Percentiles rank a stretch among this genome's conserved stretches.
phyloP scores from a whole-genome alignment of 495 filamentous ascomycete genomes.

The Xylaria cubensis region DNA sequence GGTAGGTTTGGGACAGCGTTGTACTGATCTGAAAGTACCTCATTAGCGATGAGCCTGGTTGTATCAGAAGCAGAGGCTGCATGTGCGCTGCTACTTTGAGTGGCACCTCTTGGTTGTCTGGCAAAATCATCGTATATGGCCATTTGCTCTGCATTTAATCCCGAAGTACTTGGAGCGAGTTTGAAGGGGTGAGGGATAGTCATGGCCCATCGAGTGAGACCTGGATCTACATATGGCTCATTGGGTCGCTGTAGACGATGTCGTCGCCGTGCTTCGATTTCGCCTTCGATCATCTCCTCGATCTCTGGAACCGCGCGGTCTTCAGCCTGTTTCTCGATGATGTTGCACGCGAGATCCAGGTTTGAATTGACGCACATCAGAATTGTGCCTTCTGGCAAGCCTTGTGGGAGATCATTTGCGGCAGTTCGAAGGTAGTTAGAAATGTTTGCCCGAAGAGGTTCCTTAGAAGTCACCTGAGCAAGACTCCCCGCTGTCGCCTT shows the following conservation, averaged over 20 bases:
- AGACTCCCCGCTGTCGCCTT: slow-evolving; percentile 90
- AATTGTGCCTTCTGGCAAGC: slow-evolving; percentile 85
- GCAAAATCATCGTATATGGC: slow-evolving; percentile 96
- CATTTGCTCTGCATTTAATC: slow-evolving; percentile 90
- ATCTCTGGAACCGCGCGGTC: slow-evolving; percentile 92
- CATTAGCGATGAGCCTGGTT: slow-evolving; percentile 62
- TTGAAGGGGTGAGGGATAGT: slow-evolving; percentile 92
- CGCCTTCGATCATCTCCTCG: slow-evolving; percentile 82
- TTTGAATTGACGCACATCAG: slow-evolving; percentile 99
- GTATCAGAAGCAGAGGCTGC: slow-evolving; percentile 57
- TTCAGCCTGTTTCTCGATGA: slow-evolving; percentile 93
- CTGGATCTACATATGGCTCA: slow-evolving; percentile 81
- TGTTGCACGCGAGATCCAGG: slow-evolving; percentile 85
- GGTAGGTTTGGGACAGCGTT: slow-evolving; percentile 75
- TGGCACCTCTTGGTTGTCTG: slow-evolving; percentile 71
- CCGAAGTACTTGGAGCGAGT: slow-evolving; percentile 64
- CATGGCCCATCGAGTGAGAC: slow-evolving; percentile 82
- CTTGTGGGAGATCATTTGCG: slow-evolving; percentile 70
- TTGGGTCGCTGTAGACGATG: slow-evolving; percentile 73
- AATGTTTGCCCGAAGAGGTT: slow-evolving; percentile 94
- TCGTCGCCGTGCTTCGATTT: slow-evolving; percentile 74
- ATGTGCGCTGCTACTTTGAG: slow-evolving; percentile 44
- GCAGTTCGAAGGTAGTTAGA: slow-evolving; percentile 90
- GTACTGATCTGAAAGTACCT: slow-evolving; percentile 85
- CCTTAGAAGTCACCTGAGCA: slow-evolving; percentile 96